Evolutionary conservation across 441 rosid species (phyloP).

Genomic region (Croton setiger): DNA sequence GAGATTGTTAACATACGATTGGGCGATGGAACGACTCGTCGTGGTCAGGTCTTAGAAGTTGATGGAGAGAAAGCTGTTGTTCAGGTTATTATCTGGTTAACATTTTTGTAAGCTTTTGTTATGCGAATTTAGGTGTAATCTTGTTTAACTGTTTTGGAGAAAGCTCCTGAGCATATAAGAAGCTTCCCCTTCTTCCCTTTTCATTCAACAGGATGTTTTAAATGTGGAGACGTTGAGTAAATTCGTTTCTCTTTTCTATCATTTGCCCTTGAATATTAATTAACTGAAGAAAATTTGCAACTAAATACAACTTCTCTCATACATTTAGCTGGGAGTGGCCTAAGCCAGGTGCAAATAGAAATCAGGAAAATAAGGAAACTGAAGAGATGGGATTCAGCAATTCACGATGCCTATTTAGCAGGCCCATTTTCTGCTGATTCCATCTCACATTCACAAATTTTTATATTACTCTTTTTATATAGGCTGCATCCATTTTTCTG

Average conservation of each 20-base stretch:
- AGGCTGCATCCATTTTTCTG: neutral
- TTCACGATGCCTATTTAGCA: neutral
- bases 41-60: slow-evolving; percentile 98
- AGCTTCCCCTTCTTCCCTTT: too few species aligned
- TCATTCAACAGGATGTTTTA: neutral
- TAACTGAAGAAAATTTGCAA: neutral
- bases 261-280: neutral
- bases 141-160: neutral
- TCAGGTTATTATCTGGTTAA: slow-evolving; percentile 40
- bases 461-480: neutral
- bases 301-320: slow-evolving; percentile 21
- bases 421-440: slow-evolving; percentile 4
- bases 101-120: neutral
- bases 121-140: neutral
- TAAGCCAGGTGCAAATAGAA: slow-evolving; percentile 19
- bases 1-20: slow-evolving; percentile 93
- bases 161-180: neutral
- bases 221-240: neutral
- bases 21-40: slow-evolving; percentile 83
- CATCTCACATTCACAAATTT: neutral
- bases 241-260: neutral
- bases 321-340: slow-evolving; percentile 10
- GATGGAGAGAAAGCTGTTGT: slow-evolving; percentile 97
- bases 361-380: neutral
- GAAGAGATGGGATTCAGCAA: slow-evolving; percentile 9